Percentiles rank a stretch among this genome's conserved stretches.
Conservation (phyloP, 352 stramenopile species). For the Phytophthora megakarya region DNA sequence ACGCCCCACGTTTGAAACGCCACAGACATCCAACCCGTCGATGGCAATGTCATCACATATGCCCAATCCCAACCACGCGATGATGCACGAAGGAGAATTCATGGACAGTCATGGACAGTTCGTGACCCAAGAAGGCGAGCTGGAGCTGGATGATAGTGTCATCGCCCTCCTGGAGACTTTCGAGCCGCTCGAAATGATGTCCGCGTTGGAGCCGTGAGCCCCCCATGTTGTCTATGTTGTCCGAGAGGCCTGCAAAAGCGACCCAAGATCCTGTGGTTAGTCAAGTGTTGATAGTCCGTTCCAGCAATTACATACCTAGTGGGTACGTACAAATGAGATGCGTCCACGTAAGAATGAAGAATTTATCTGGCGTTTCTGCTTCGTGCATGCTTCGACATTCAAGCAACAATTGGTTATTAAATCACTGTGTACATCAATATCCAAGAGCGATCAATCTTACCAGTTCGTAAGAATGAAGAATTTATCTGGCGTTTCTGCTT, state of each 20-base stretch:
- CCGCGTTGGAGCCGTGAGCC: constrained; percentile 24
- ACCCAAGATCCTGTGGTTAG: constrained; percentile 29
- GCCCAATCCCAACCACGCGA: constrained; percentile 10
- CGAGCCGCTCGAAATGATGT: constrained; percentile 47
- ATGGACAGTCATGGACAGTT: constrained; percentile 38
- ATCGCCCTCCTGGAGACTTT: constrained; percentile 46
- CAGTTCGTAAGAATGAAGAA: no score
- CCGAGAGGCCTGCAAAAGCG: constrained; percentile 22
- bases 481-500: no score
- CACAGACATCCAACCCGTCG: constrained; percentile 9
- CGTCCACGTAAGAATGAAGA: constrained; percentile 37
- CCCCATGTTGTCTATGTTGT: constrained; percentile 26
- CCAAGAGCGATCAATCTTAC: neutral
- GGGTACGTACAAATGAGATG: constrained; percentile 36
- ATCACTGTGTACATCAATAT: neutral
- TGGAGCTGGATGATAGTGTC: constrained; percentile 41
- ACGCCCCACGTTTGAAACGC: constrained; percentile 8
- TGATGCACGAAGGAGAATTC: constrained; percentile 24
- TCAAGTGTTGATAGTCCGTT: constrained; percentile 37
- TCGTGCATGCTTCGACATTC: constrained; percentile 5
- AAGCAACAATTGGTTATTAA: neutral
- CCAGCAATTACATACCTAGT: constrained; percentile 30
- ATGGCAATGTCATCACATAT: constrained; percentile 2
- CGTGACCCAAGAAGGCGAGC: constrained; percentile 29
- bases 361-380: constrained; percentile 6